phyloP scores from a whole-genome alignment of 2,329 filamentous ascomycete genomes.

The Cladobotryum mycophilum region DNA sequence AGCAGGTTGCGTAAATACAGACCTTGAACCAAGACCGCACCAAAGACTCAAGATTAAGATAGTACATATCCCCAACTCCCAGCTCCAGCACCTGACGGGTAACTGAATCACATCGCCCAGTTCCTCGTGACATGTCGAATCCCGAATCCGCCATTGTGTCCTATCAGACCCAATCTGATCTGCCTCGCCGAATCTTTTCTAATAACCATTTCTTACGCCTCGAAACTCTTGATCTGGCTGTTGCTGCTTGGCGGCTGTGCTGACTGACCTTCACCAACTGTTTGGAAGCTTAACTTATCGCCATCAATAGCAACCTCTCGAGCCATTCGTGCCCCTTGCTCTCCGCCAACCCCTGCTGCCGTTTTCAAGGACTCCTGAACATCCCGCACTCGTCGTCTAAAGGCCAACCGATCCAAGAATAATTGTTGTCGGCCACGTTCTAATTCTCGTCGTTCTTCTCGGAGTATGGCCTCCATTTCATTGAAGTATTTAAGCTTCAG shows the following conservation, averaged over 20 bases:
- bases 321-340: slow-evolving; percentile 42
- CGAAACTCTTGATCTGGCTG: slow-evolving; percentile 52
- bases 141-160: neutral
- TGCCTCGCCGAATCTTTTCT: neutral
- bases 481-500: slow-evolving; percentile 94
- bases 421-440: slow-evolving; percentile 88
- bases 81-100: neutral
- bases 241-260: slow-evolving; percentile 51
- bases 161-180: neutral
- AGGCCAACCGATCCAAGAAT: slow-evolving; percentile 84
- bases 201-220: slow-evolving; percentile 34
- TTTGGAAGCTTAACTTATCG: slow-evolving; percentile 49
- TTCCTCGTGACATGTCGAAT: neutral
- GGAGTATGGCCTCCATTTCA: slow-evolving; percentile 88
- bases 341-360: slow-evolving; percentile 43
- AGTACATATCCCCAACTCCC: neutral
- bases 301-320: slow-evolving; percentile 43
- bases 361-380: slow-evolving; percentile 69
- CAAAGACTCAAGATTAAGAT: too few relatives aligned
- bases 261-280: slow-evolving; percentile 33
- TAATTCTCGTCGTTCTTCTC: slow-evolving; percentile 86
- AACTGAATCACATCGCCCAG: neutral
- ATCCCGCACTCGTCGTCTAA: slow-evolving; percentile 79
- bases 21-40: neutral
- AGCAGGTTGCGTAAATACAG: neutral